Base-by-base conservation (phyloP, 345 rosid genomes). In the Pistacia integerrima region DNA sequence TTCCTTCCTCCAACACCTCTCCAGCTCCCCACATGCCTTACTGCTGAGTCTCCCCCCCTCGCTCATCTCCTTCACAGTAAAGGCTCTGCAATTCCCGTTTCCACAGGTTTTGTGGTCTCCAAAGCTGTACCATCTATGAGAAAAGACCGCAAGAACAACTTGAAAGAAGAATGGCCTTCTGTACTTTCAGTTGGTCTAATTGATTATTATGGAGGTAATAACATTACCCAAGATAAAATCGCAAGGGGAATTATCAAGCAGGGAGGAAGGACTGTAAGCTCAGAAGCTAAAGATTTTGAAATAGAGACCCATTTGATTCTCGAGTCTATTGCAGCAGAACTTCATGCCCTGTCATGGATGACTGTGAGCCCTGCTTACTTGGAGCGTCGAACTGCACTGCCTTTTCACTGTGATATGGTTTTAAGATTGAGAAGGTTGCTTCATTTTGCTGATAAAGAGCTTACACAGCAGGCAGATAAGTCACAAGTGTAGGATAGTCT, bases 61-160 rank as follows among this genome's bases (percentile, higher is more conserved):
- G 99, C 98, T 69, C 97, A 97, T 83, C 97, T 97, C 82, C 97
- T 97, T 72, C 99, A 97, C 65, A 97, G 99, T 83, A 92, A 92
- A 88, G 99, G 99, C 20, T 83, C 82, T 64, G 95, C 97, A 44
- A 88, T 92, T 71, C 95, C 97, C 35, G 88, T 97, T 56, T 91
- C 97, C 41, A 94, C 94, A 2, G 99, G 93, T 64, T 97, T 97
- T 80, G 94, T 94, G 69, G 93, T 89, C 77, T 92, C 98, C 22
- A 97, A 90, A 86, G 92, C 98, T 65, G 93, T 94, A 61, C 96
- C 97, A 61, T 88, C 97, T 22, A 85, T 90, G 94, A 86, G 93
- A 82, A 97, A 85, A 78, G 98, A 96, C 81, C 71, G 78, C 13
- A 87, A 84, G 69, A 89, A 87, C 83, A 85, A 86, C 84, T 64